Evolutionary conservation across 768 basidiomycete species (phyloP).

Genomic region (Lactifluus hygrophoroides): DNA sequence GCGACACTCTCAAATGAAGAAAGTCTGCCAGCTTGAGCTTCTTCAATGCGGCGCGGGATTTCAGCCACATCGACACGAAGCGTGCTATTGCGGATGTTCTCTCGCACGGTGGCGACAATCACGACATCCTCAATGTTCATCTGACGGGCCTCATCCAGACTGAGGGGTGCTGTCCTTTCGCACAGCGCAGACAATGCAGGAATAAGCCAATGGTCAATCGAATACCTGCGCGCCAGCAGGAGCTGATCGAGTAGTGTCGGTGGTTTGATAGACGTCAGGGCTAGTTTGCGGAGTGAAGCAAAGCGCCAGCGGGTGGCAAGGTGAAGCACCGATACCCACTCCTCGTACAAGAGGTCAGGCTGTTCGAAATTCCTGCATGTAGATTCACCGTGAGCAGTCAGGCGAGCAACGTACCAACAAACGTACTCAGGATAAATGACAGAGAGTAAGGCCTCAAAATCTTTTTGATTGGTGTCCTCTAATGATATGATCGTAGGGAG

Average conservation of each 20-base stretch:
- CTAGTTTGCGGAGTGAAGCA: slow-evolving; percentile 22
- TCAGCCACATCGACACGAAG: not conserved
- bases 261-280: not conserved
- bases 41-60: not conserved
- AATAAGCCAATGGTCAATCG: slow-evolving; percentile 4
- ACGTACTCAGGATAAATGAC: slow-evolving; percentile 8
- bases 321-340: slow-evolving; percentile 22
- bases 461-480: not conserved
- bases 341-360: not conserved
- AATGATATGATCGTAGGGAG: not conserved
- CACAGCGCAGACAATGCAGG: slow-evolving; percentile 3
- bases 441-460: slow-evolving; percentile 10
- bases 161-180: not conserved
- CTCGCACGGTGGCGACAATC: not conserved
- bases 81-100: not conserved
- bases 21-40: not conserved
- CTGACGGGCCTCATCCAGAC: not conserved
- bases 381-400: not conserved
- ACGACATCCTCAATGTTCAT: slow-evolving; percentile 11
- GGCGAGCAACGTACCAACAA: not conserved
- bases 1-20: no score
- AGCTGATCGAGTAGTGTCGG: slow-evolving; percentile 5
- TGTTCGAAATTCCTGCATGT: not conserved
- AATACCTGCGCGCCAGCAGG: slow-evolving; percentile 1
- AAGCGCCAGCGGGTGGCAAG: slow-evolving; percentile 25